Evolutionary conservation across 1,284 basidiomycete genomes (phyloP), one percentile per base, ranked within the genome.

Genomic region (Coniophora puteana): DNA sequence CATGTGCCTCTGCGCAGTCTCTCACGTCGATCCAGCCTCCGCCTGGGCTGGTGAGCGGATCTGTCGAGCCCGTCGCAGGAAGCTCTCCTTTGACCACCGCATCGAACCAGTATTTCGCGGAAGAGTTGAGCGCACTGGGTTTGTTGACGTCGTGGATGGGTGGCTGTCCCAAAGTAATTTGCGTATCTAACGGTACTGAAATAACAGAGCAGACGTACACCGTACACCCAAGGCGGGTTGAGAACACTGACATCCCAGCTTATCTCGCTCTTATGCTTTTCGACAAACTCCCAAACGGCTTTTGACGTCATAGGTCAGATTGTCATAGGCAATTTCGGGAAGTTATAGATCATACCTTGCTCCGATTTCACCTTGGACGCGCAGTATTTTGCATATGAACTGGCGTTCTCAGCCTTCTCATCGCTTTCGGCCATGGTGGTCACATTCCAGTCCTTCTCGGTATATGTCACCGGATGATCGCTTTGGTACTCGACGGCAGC

Each of bases 331-430:
- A 18, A 10, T n/a, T 8, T n/a, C n/a, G 30, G 8, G 5, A n/a
- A 28, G 27, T 8, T 16, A 8, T n/a, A 28, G 21, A 63, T 63
- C 51, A 47, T 51, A 68, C 69, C 74, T 40, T 60, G 62, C 54
- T 89, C 85, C 2, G 84, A 82, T 4, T 87, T 61, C 7, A 72
- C 75, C 67, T 89, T 87, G 36, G 68, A 72, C 8, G 70, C 73
- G 26, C 63, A 59, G 52, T 81, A 83, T 51, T 72, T 75, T 37
- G 66, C 3, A 53, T 44, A 0, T 52, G 47, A 6, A 54, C 16
- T 36, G 4, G 78, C 73, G 23, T 67, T 63, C 14, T 55, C 53
- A 14, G 79, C 78, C 36, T 72, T 65, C 6, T n/a, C 14, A 14
- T 18, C 29, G n/a, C 29, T 18, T 47, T 69, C 58, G 50, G 74